Conservation (phyloP, 179 eudicot species). For the Beta lomatogona region DNA sequence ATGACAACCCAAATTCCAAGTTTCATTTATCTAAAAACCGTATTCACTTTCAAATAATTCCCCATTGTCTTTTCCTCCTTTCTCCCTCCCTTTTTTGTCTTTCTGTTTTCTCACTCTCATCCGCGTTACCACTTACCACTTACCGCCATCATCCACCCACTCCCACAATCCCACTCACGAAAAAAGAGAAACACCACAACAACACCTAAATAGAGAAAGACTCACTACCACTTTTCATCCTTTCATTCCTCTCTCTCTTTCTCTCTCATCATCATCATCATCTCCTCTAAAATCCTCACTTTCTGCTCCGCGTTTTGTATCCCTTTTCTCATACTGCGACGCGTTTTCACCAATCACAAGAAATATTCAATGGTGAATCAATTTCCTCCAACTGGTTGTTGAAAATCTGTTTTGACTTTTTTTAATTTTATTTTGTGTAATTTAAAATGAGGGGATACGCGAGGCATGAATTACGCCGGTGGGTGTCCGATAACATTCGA, state of each 20-base stretch:
- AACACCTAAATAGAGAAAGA: no score
- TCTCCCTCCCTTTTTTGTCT: not conserved
- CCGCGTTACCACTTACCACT: slow-evolving; percentile 8
- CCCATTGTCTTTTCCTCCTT: not conserved
- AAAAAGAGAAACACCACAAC: not conserved
- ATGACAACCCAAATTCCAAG: not conserved
- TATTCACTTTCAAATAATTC: not conserved
- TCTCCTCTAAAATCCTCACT: not conserved
- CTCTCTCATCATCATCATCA: not conserved
- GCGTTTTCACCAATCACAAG: not conserved
- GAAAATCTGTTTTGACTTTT: slow-evolving; percentile 5
- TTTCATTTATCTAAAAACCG: not conserved
- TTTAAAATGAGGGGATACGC: slow-evolving; percentile 43
- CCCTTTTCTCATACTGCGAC: not conserved
- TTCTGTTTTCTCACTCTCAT: not conserved
- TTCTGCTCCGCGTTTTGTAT: slow-evolving; percentile 13
- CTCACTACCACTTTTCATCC: not conserved
- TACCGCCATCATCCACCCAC: not conserved
- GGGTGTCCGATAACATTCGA: slow-evolving; percentile 55
- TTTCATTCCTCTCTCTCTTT: not conserved
- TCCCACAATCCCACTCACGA: not conserved
- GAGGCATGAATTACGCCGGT: slow-evolving; percentile 55
- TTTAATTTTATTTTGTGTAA: not conserved
- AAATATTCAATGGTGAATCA: not conserved
- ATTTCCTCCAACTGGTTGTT: not conserved